Base-by-base conservation (phyloP, 805 yeast species). In the Lachancea sp. region DNA sequence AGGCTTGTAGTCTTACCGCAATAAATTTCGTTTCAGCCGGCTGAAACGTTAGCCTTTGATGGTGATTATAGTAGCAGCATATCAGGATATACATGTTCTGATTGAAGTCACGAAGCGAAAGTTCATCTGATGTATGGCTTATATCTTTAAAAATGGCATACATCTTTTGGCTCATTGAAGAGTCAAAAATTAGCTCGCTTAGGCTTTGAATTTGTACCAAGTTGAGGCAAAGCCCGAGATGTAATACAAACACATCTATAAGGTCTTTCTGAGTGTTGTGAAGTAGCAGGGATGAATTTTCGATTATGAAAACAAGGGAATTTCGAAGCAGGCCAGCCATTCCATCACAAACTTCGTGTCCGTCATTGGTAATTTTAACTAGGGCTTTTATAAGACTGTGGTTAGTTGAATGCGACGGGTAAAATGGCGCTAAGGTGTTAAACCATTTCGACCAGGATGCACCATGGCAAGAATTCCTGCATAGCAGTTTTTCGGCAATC, bases 341-440 rank as follows among this genome's bases (percentile, higher is more conserved):
- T 23, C 36, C 36, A n/a, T 15, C 25, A n/a, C 19, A 20, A 1
- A 36, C 32, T 17, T 40, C 25, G 18, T 20, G 12, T 4, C 12
- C 24, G 13, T 37, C 36, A 26, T 44, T 58, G 17, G 61, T 50
- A 9, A 55, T 16, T 21, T 55, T 36, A n/a, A 58, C 54, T 11
- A 55, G 29, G 18, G 48, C 44, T 40, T 57, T 57, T 11, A 55
- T 31, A 4, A 48, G 12, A 21, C 24, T 18, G 21, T 22, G 38
- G 21, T 35, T 35, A 4, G 23, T 15, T 28, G 26, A 16, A 22
- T 30, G 31, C 8, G 29, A 12, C 15, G 12, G 20, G 8, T 28
- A 24, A 21, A 20, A 12, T n/a, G 29, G 23, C 5, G 9, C 7
- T 28, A 39, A 13, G 7, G 23, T 28, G 8, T 21, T 17, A 18